Conservation (phyloP, 2,329 filamentous ascomycete genomes). For the Blastomyces gilchristii region DNA sequence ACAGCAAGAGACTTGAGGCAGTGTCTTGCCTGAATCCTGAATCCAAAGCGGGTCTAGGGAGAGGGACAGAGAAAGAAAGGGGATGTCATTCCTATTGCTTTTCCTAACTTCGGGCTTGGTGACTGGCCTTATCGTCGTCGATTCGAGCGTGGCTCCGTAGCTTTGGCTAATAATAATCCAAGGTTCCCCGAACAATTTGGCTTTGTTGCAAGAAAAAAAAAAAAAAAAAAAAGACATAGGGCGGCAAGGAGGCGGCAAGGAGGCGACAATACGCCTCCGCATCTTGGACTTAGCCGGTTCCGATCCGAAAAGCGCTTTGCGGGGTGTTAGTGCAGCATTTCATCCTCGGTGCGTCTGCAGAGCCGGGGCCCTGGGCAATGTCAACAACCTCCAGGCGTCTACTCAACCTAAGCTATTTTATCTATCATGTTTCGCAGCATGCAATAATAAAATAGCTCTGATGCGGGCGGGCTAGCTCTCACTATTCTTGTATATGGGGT, state of each 20-base stretch:
- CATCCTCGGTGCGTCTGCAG: not conserved
- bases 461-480: too few species aligned
- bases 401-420: not conserved
- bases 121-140: not conserved
- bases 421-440: not conserved
- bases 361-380: too few species aligned
- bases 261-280: not conserved
- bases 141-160: not conserved
- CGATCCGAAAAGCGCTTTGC: not conserved
- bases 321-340: not conserved
- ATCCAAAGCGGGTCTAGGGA: not conserved
- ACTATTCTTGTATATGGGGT: not conserved
- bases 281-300: not conserved
- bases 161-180: not conserved
- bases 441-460: not conserved
- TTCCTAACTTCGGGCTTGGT: not conserved
- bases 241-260: not conserved
- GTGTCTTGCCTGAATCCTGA: not conserved
- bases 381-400: too few species aligned
- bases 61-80: not conserved
- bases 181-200: not conserved
- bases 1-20: not conserved
- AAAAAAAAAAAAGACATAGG: not conserved
- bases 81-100: not conserved
- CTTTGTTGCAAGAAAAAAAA: not conserved